Evolutionary conservation across 352 stramenopile species (phyloP), one percentile per base, ranked within the genome.

Genomic region (Globisporangium acanthophoron): DNA sequence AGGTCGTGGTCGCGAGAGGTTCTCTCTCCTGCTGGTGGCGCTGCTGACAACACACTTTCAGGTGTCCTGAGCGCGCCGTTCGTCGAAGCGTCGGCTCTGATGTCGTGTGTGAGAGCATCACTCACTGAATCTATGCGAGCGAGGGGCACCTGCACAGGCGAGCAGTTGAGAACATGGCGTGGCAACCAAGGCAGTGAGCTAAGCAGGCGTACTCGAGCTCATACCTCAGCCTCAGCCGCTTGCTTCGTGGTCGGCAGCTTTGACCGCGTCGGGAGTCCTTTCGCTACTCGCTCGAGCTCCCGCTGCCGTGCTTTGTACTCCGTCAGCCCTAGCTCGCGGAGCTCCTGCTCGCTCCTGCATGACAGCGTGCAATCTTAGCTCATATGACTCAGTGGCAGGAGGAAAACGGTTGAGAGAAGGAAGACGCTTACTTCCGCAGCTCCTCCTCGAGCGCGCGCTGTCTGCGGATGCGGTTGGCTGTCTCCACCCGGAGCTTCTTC

Each of bases 251-350:
- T 48, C 31, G 50, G n/a, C 18, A 5, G 29, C 4, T n/a, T 43
- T 52, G 16, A 4, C 33, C 37, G 33, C 3, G 48, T 21, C 9
- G 20, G 58, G 3, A 87, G 55, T 1, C 76, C 79, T 63, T 88
- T 87, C 0, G 77, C 79, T 9, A 80, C 69, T 1, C 76, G 70
- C 59, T 92, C 76, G 24, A 88, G 60, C 45, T 84, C 74, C n/a
- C 70, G 70, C 33, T 79, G 68, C n/a, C 74, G 80, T n/a, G 48
- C 77, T 43, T 83, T 88, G 66, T 80, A 81, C 2, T 65, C 65
- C 41, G 70, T 64, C 7, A 90, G 65, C 2, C 76, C 72, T 57
- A 78, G 69, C 35, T 87, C 67, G 33, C 84, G 74, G 11, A 71
- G 56, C 50, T 88, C 76, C 47, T 70, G 52, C 15, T 87, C 68